Evolutionary conservation across 1,284 basidiomycete genomes (phyloP), one percentile per base, ranked within the genome.

Genomic region (Moesziomyces antarcticus): DNA sequence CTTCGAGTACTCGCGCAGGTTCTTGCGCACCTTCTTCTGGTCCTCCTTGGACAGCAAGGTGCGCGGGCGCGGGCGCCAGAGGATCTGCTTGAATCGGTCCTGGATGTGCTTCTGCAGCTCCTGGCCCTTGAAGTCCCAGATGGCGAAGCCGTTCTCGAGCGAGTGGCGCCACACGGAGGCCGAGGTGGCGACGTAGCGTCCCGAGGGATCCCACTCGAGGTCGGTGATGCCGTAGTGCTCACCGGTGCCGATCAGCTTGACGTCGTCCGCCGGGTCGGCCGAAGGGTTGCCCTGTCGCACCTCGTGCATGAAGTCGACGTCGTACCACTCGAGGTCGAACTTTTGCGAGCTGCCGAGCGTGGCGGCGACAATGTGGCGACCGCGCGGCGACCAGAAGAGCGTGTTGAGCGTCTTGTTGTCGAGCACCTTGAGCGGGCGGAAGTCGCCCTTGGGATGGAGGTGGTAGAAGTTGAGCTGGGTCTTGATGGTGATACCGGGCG

Each of bases 151-250:
- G 75, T 97, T 93, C 85, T 99, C 97, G 78, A 97, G 94, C 79
- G 92, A 92, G 83, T 93, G 92, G 78, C 93, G 91, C 96, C 97
- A 99, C 20, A 92, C 91, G 79, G 93, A 97, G 10, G 94, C 97
- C 83, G 91, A 93, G 21, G 94, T 96, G 44, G 93, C 92, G 50
- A 99, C 88, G 85, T 93, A 98, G 68, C 97, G 91, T 59, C 97
- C 97, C 81, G 90, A 92, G 25, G 97, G 96, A 85, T 99, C 97
- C 97, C 97, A 99, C 83, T 97, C 94, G 56, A 98, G 91, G 79
- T 98, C 95, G 24, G 97, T 99, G 70, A 99, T 90, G 67, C 96
- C 97, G 84, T 97, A 99, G 86, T 99, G 96, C 86, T 99, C 97
- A n/a, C 91, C 91, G 25, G 90, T 89, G 46, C 85, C 85, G 51